Base-by-base conservation (phyloP, 768 basidiomycete genomes). In the Mycena indigotica region DNA sequence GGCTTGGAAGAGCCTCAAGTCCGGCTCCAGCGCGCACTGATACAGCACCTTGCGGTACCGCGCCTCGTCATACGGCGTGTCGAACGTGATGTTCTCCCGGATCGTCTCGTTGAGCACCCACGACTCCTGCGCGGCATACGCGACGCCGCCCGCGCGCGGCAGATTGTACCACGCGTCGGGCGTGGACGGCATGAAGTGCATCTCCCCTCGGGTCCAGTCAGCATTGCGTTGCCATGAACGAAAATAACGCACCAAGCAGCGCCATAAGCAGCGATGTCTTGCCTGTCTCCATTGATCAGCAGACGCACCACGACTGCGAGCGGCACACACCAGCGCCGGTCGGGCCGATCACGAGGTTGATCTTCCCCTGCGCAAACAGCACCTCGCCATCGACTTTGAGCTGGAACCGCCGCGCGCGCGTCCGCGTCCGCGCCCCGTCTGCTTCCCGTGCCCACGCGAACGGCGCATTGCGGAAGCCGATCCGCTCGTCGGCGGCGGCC, bases 21-120 rank as follows among this genome's bases (percentile, higher is more conserved):
- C 92, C 4, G 79, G 78, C 58, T 88, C 86, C 46, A 94, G 75
- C 54, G 83, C 89, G 19, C 91, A 85, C 67, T 91, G 90, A 16
- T 80, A 72, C 39, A 95, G 72, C 1, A 88, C 90, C 46, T 56
- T 66, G 70, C 21, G 6, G 28, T n/a, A 53, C 13, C 52, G 32
- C 39, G 21, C 38, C 52, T 53, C 29, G 52, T 53, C 39, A 24
- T 39, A 26, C 8, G 44, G 50, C 6, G 51, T 15, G 16, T 48
- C 40, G 48, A 60, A 55, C 3, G 52, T 24, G 26, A 60, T 60
- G 28, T 60, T 60, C 21, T 52, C 38, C 23, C 48, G 50, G 12
- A 84, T 81, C 0, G 81, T 84, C 55, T 83, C 83, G 56, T 84
- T 85, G 66, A 81, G 77, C 10, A 85, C 79, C 86, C 86, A 88